These are phyloP conservation scores for Venturia pyrina DNA, from an alignment of 2,329 filamentous ascomycete species.

Conservation along the genomic window DNA sequence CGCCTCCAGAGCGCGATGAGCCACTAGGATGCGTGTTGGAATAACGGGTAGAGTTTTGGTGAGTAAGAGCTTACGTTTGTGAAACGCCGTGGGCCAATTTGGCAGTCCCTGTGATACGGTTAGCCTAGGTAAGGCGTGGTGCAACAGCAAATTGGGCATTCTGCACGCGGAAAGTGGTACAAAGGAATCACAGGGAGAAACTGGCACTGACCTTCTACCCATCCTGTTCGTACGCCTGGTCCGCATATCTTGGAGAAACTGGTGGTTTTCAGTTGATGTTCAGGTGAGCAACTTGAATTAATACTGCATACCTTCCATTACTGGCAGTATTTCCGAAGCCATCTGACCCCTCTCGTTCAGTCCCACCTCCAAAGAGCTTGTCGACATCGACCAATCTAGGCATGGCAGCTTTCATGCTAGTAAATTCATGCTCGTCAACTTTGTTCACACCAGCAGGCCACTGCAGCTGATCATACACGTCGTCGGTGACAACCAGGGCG, in stretches of 20 bases:
- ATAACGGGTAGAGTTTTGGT: not conserved
- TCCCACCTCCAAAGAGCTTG: conserved; percentile 49
- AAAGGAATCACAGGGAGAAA: not conserved
- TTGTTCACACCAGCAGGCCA: conserved; percentile 46
- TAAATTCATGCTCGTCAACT: not conserved
- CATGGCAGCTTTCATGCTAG: conserved; percentile 34
- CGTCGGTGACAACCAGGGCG: conserved; percentile 76
- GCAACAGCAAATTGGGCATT: not conserved
- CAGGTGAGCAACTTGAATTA: not conserved
- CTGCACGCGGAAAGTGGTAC: not conserved
- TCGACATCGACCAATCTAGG: conserved; percentile 76
- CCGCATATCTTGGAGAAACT: conserved; percentile 83
- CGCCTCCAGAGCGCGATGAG: conserved; percentile 48
- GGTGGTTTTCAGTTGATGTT: not conserved
- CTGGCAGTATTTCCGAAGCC: conserved; percentile 72
- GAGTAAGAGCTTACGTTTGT: conserved; percentile 39
- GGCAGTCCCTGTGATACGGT: conserved; percentile 33
- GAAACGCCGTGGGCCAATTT: conserved; percentile 51
- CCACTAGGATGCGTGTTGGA: conserved; percentile 33
- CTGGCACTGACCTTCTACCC: conserved; percentile 54
- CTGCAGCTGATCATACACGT: conserved; percentile 89
- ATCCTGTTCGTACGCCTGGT: conserved; percentile 77
- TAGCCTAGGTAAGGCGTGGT: not conserved
- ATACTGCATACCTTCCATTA: conserved; percentile 46
- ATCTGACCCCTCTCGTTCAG: conserved; percentile 37